These are phyloP conservation scores for Apodospora peruviana DNA, from an alignment of 495 filamentous ascomycete genomes.

Conservation along the genomic window DNA sequence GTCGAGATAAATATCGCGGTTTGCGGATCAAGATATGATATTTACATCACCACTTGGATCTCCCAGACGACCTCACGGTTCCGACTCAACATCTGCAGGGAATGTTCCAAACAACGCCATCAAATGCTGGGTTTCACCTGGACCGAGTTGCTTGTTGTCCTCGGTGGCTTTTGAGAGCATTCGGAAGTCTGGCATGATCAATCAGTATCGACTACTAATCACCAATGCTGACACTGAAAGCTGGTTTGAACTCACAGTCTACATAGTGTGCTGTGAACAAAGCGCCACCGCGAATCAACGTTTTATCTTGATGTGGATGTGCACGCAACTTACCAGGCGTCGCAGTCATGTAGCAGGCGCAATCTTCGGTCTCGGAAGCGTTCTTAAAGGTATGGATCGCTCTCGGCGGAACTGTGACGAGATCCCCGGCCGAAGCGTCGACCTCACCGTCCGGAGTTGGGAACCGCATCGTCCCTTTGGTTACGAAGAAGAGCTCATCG, in stretches of 20 bases:
- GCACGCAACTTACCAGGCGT: constrained; percentile 39
- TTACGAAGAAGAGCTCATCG: constrained; percentile 52
- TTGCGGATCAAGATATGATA: too few species aligned
- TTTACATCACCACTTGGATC: too few species aligned
- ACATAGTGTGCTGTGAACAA: constrained; percentile 19
- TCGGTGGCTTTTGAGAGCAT: constrained; percentile 25
- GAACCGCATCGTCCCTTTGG: constrained; percentile 29
- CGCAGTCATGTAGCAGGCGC: constrained; percentile 50
- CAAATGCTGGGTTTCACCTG: constrained; percentile 19
- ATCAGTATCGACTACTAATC: constrained; percentile 2
- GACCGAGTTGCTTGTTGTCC: constrained; percentile 13
- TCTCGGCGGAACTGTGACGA: constrained; percentile 45
- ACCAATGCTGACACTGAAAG: background rate
- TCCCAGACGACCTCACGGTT: constrained; percentile 21
- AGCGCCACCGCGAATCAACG: too few species aligned
- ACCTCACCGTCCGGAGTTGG: constrained; percentile 38
- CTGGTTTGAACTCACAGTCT: constrained; percentile 16
- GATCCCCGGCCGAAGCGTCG: constrained; percentile 44
- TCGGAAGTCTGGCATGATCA: constrained; percentile 18
- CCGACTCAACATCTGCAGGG: constrained; percentile 25
- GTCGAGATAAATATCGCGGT: too few species aligned
- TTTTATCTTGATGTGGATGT: too few species aligned
- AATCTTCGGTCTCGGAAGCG: constrained; percentile 43
- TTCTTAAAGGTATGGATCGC: constrained; percentile 52
- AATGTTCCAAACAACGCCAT: constrained; percentile 34